These are phyloP conservation scores for Coemansia sp. DNA, from an alignment of 192 early-diverging fungal genomes.

Conservation along the genomic window DNA sequence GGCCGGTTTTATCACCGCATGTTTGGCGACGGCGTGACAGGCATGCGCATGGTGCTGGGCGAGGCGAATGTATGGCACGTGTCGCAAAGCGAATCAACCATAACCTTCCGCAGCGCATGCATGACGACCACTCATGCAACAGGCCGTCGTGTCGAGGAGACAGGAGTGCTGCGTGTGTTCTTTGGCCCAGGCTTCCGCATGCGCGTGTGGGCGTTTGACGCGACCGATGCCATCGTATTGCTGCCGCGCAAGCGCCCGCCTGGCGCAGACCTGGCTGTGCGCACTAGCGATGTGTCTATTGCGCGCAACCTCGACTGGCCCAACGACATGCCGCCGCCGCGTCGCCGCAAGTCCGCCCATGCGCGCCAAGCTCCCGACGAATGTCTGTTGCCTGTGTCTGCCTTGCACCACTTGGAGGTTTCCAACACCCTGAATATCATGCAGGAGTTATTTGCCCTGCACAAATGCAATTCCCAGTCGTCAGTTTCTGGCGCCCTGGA, in stretches of 20 bases:
- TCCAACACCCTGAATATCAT: constrained; percentile 31
- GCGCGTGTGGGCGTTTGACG: constrained; percentile 42
- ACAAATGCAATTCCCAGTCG: constrained; percentile 9
- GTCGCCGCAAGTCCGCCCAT: constrained; percentile 45
- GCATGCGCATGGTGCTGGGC: constrained; percentile 41
- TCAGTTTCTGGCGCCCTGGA: constrained; percentile 10
- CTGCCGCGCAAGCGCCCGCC: constrained; percentile 39
- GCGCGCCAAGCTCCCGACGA: constrained; percentile 44
- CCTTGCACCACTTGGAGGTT: constrained; percentile 42
- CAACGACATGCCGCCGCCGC: constrained; percentile 11
- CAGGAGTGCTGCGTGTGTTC: constrained; percentile 35
- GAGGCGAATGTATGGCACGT: constrained; percentile 13
- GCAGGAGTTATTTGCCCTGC: constrained; percentile 22
- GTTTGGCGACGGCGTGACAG: constrained; percentile 31
- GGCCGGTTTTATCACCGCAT: constrained; percentile 45
- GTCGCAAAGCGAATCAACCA: constrained; percentile 4
- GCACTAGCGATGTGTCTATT: constrained; percentile 36
- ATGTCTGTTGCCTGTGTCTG: constrained; percentile 29
- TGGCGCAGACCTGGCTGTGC: constrained; percentile 25
- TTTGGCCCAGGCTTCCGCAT: constrained; percentile 33
- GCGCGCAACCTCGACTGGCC: constrained; percentile 50
- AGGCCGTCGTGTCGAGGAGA: constrained; percentile 49
- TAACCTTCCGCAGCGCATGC: constrained; percentile 38
- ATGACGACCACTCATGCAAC: constrained; percentile 30
- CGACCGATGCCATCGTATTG: constrained; percentile 23